Percentiles rank a stretch among this genome's conserved stretches.
phyloP scores from a whole-genome alignment of 2,329 filamentous ascomycete genomes.

The Akanthomyces lecanii region DNA sequence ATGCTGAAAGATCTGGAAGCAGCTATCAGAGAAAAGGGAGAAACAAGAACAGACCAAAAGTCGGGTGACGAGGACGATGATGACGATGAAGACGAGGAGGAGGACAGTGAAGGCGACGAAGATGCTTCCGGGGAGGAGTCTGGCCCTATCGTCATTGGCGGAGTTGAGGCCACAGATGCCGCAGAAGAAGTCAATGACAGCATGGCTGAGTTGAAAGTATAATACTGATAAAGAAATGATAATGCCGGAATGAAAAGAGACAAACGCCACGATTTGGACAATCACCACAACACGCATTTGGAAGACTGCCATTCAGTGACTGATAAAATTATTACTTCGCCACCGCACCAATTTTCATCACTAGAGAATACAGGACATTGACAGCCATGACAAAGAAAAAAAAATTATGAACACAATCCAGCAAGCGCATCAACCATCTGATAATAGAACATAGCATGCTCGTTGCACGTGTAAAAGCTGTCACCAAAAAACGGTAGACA shows the following conservation, averaged over 20 bases:
- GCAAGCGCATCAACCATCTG: constrained; percentile 32
- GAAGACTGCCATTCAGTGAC: constrained; percentile 4
- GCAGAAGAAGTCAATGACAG: constrained; percentile 23
- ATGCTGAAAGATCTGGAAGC: constrained; percentile 91
- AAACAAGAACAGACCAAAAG: constrained; percentile 35
- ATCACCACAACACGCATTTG: not conserved
- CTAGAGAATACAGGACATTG: constrained; percentile 37
- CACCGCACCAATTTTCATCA: constrained; percentile 14
- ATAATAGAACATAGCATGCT: constrained; percentile 34
- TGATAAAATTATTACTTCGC: constrained; percentile 8
- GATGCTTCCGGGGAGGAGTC: constrained; percentile 23
- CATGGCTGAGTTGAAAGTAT: constrained; percentile 29
- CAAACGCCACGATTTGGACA: not conserved
- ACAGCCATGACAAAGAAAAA: constrained; percentile 28
- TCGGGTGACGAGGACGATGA: constrained; percentile 28
- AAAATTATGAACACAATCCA: constrained; percentile 26
- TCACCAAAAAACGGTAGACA: constrained; percentile 16
- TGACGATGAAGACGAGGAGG: constrained; percentile 21
- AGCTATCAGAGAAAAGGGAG: constrained; percentile 78
- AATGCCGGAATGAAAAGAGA: not conserved
- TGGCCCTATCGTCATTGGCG: constrained; percentile 23
- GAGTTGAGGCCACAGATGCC: constrained; percentile 18
- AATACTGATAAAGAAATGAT: not conserved
- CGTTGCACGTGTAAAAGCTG: constrained; percentile 28
- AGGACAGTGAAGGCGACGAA: constrained; percentile 23